Evolutionary conservation across 1,139 yeast genomes (phyloP).

Genomic region (Diutina scorzettiae): DNA sequence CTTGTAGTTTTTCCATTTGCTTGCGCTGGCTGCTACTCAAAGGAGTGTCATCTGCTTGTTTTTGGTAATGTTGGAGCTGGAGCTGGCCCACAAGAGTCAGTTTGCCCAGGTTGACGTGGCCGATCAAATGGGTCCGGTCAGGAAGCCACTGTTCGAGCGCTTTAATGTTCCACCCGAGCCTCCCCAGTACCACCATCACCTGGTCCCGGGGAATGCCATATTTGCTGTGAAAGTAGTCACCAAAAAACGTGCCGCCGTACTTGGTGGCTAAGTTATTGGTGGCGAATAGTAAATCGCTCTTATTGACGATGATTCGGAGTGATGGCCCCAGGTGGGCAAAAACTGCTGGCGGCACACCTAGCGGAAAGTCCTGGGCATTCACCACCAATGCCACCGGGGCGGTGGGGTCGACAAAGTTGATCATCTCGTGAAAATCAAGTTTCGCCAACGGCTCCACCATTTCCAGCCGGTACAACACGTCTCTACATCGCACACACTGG

Average conservation of each 20-base stretch:
- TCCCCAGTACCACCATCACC: conserved; percentile 32
- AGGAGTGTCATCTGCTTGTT: not conserved
- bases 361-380: conserved; percentile 62
- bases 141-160: conserved; percentile 13
- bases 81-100: conserved; percentile 43
- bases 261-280: conserved; percentile 19
- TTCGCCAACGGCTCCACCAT: conserved; percentile 27
- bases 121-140: conserved; percentile 42
- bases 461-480: conserved; percentile 32
- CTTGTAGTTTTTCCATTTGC: conserved; percentile 1
- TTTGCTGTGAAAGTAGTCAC: conserved; percentile 26
- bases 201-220: conserved; percentile 32
- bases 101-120: conserved; percentile 70
- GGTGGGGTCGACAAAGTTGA: conserved; percentile 32
- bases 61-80: conserved; percentile 19
- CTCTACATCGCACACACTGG: conserved; percentile 45
- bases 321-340: conserved; percentile 21
- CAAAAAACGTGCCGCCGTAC: conserved; percentile 33
- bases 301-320: conserved; percentile 39
- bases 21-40: not conserved
- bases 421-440: conserved; percentile 21
- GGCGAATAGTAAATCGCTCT: conserved; percentile 41
- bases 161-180: conserved; percentile 38
- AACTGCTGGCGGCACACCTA: conserved; percentile 34
- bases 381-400: conserved; percentile 47